These are phyloP conservation scores for Edaphochlamys debaryana DNA, from an alignment of 139 green algal species.

Conservation along the genomic window DNA sequence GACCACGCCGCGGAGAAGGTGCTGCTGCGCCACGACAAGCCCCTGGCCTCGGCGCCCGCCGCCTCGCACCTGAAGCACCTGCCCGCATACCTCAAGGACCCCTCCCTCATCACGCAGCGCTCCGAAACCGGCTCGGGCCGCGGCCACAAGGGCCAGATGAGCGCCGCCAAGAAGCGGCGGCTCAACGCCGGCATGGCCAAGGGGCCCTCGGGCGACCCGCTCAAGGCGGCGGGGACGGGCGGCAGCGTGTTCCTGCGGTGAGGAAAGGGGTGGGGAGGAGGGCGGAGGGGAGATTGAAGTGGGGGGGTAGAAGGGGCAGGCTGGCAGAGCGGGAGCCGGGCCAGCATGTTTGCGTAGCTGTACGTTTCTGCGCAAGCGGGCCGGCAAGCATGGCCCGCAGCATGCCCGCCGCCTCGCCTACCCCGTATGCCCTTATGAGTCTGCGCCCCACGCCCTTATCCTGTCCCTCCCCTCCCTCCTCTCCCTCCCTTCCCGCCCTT, in stretches of 20 bases:
- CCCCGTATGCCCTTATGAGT: no score
- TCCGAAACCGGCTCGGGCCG: constrained; percentile 13
- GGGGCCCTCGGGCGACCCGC: constrained; percentile 22
- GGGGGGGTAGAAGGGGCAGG: no score
- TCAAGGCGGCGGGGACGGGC: constrained; percentile 30
- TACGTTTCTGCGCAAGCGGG: no score
- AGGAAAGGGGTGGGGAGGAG: no score
- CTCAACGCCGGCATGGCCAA: constrained; percentile 5
- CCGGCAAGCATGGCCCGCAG: no score
- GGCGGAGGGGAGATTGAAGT: no score
- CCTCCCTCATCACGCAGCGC: constrained; percentile 30
- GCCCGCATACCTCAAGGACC: constrained; percentile 77
- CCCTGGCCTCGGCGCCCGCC: constrained; percentile 64
- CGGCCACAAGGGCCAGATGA: not conserved
- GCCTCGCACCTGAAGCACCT: constrained; percentile 83
- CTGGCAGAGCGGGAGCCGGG: no score
- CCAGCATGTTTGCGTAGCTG: no score
- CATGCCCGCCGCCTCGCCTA: no score
- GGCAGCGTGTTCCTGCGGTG: constrained; percentile 47
- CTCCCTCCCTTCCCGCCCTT: no score
- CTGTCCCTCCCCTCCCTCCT: no score
- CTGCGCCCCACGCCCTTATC: no score
- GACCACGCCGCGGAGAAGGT: constrained; percentile 76
- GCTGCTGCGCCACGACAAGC: constrained; percentile 88
- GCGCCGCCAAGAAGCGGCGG: constrained; percentile 7